phyloP scores from a whole-genome alignment of 495 filamentous ascomycete genomes.

The Friedmanniomyces endolithicus region DNA sequence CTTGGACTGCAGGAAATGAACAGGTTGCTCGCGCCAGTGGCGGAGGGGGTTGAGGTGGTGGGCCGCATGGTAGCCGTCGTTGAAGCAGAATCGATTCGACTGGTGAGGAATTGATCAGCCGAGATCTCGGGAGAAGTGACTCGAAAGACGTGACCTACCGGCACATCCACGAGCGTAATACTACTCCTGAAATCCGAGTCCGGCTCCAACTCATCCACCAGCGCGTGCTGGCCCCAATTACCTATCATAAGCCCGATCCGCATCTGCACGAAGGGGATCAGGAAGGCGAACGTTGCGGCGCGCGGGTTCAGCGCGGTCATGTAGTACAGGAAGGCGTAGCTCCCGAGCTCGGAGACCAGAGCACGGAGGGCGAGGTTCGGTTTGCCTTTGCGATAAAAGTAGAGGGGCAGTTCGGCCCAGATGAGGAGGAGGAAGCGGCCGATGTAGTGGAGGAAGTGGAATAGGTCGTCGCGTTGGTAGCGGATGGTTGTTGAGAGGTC shows the following conservation, averaged over 20 bases:
- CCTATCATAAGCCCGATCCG: conserved; percentile 58
- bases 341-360: conserved; percentile 42
- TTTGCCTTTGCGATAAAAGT: conserved; percentile 52
- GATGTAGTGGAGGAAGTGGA: conserved; percentile 55
- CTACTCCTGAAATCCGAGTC: conserved; percentile 58
- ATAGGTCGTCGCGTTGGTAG: conserved; percentile 57
- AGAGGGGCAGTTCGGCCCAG: conserved; percentile 63
- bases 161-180: conserved; percentile 60
- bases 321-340: conserved; percentile 37
- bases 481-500: conserved; percentile 65
- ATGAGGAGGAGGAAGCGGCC: conserved; percentile 57
- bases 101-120: conserved; percentile 17
- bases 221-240: conserved; percentile 66
- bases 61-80: conserved; percentile 68
- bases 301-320: conserved; percentile 37
- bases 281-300: conserved; percentile 46
- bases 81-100: conserved; percentile 64
- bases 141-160: conserved; percentile 41
- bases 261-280: conserved; percentile 48
- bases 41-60: conserved; percentile 62
- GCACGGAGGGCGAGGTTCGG: conserved; percentile 38
- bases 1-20: conserved; percentile 52
- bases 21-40: conserved; percentile 63
- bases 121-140: neutral
- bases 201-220: conserved; percentile 56